A percentile compares a stretch with the other conserved stretches of the same genome.
These are phyloP conservation scores for Lachancea cidri DNA, from an alignment of 805 yeast genomes.

Conservation along the genomic window DNA sequence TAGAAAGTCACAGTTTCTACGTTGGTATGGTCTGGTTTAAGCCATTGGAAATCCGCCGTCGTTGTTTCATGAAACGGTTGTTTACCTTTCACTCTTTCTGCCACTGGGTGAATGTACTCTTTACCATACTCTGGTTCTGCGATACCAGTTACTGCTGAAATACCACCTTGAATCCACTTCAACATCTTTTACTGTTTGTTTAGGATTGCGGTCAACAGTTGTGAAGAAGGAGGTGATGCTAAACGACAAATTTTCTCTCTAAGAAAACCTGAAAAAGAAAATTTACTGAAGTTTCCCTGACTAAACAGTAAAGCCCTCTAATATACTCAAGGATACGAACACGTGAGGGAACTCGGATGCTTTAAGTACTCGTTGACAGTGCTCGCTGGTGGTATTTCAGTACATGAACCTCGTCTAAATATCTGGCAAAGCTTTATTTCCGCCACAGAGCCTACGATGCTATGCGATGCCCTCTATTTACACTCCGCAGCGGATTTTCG, in stretches of 20 bases:
- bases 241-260: not conserved
- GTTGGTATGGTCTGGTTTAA: conserved; percentile 70
- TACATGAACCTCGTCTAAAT: too few species aligned
- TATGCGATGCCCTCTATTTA: too few species aligned
- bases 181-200: conserved; percentile 40
- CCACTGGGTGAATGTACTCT: conserved; percentile 84
- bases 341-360: too few species aligned
- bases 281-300: not conserved
- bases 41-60: conserved; percentile 70
- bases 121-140: conserved; percentile 97
- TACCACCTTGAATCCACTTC: conserved; percentile 78
- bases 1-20: conserved; percentile 96
- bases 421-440: too few species aligned
- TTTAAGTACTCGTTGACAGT: too few species aligned
- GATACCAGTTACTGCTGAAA: conserved; percentile 93
- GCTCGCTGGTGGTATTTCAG: too few species aligned
- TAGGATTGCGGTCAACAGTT: not conserved
- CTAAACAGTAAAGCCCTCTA: not conserved
- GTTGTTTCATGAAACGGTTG: conserved; percentile 57
- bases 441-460: too few species aligned
- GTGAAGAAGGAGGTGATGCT: not conserved
- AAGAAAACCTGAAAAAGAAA: not conserved
- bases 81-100: conserved; percentile 49
- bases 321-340: too few species aligned
- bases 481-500: not conserved